Evolutionary conservation across 164 flowering plant genomes (phyloP).

Genomic region (Aristolochia contorta): DNA sequence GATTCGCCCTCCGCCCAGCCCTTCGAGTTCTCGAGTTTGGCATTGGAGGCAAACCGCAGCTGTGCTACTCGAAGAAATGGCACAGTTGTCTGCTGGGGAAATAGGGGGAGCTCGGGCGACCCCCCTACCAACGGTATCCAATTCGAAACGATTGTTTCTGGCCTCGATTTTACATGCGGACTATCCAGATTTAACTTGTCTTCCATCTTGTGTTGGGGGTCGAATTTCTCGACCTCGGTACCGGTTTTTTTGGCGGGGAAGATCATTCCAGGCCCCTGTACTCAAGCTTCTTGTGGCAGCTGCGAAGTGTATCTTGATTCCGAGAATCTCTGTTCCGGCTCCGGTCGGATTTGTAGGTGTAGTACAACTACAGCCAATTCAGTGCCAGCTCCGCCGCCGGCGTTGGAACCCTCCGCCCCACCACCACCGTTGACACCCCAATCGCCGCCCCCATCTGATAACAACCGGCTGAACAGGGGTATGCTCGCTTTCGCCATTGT

Average conservation of each 20-base stretch:
- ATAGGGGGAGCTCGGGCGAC: slow-evolving; percentile 15
- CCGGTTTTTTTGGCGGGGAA: slow-evolving; percentile 25
- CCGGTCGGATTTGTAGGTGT: slow-evolving; percentile 50
- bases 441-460: slow-evolving; percentile 12
- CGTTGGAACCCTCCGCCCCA: background rate
- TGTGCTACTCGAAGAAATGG: slow-evolving; percentile 45
- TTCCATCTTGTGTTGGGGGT: slow-evolving; percentile 67
- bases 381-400: slow-evolving; percentile 1
- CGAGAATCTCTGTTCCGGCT: slow-evolving; percentile 45
- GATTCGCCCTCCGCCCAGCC: slow-evolving; percentile 17
- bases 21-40: slow-evolving; percentile 21
- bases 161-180: slow-evolving; percentile 68
- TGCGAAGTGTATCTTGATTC: slow-evolving; percentile 52
- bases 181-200: slow-evolving; percentile 45
- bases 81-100: slow-evolving; percentile 70
- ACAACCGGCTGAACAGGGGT: slow-evolving; percentile 23
- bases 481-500: slow-evolving; percentile 65
- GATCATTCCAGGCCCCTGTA: slow-evolving; percentile 73
- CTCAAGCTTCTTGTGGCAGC: slow-evolving; percentile 25
- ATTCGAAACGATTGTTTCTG: slow-evolving; percentile 52
- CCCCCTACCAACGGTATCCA: slow-evolving; percentile 17
- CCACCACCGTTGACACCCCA: slow-evolving; percentile 2
- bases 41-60: slow-evolving; percentile 37
- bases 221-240: slow-evolving; percentile 19
- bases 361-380: background rate